Conservation (phyloP, 2,329 filamentous ascomycete species). For the Xylariaceae sp. region DNA sequence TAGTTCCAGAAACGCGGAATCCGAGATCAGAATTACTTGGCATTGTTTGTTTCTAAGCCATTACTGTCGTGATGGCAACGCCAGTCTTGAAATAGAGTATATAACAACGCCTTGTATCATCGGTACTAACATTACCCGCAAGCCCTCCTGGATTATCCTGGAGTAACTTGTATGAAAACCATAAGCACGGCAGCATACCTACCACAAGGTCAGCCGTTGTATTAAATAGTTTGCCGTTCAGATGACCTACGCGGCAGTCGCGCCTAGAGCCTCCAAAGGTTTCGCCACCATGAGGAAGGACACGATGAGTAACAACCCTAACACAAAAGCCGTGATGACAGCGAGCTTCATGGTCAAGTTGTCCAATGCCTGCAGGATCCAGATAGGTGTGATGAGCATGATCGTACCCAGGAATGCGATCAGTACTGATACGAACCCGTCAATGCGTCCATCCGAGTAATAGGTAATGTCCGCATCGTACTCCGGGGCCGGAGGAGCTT, state of each 20-base stretch:
- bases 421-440: conserved; percentile 15
- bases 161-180: conserved; percentile 10
- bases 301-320: conserved; percentile 10
- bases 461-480: conserved; percentile 5
- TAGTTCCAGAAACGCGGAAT: no score
- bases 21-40: no score
- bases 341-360: conserved; percentile 15
- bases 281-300: conserved; percentile 13
- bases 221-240: no score
- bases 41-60: no score
- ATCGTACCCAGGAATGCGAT: conserved; percentile 18
- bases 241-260: conserved; percentile 14
- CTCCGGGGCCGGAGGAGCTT: background rate
- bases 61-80: no score
- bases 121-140: no score
- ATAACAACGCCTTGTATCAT: no score
- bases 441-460: conserved; percentile 12
- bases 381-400: conserved; percentile 27
- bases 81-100: no score
- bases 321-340: conserved; percentile 25
- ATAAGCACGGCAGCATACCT: conserved; percentile 9
- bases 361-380: conserved; percentile 19
- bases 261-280: conserved; percentile 14
- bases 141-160: no score
- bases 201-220: background rate